phyloP scores from a whole-genome alignment of 2,329 filamentous ascomycete genomes.

The Stagonosporopsis cucurbitacearum region DNA sequence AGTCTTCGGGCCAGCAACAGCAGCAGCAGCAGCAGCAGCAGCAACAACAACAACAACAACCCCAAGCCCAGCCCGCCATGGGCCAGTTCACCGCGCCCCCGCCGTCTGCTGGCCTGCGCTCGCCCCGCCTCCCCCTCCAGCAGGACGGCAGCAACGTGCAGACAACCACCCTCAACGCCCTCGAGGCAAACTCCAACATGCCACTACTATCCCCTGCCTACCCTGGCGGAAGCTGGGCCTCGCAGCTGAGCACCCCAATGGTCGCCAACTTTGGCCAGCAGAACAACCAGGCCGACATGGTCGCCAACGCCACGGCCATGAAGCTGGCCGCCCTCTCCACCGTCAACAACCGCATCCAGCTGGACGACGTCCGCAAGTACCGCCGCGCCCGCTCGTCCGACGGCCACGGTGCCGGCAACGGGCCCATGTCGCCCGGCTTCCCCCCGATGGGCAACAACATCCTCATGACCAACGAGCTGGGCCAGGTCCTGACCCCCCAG shows the following conservation, averaged over 20 bases:
- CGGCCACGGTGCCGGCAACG: conserved; percentile 66
- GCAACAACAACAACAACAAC: conserved; percentile 54
- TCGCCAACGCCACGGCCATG: conserved; percentile 98
- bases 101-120: conserved; percentile 77
- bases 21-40: conserved; percentile 54
- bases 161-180: conserved; percentile 78
- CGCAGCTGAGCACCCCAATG: conserved; percentile 98
- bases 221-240: conserved; percentile 93
- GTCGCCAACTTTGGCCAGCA: conserved; percentile 76
- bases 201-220: conserved; percentile 83
- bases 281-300: conserved; percentile 88
- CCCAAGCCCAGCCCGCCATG: conserved; percentile 64
- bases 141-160: conserved; percentile 75
- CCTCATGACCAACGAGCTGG: conserved; percentile 93
- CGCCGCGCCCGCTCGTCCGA: conserved; percentile 90
- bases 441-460: conserved; percentile 72
- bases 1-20: conserved; percentile 77
- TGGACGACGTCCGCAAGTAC: conserved; percentile 97
- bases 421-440: conserved; percentile 70
- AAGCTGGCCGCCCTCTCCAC: conserved; percentile 96
- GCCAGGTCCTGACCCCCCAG: conserved; percentile 76
- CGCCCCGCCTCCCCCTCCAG: conserved; percentile 73
- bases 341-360: conserved; percentile 95
- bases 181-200: conserved; percentile 74
- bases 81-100: conserved; percentile 87